These are phyloP conservation scores for Bremia lactucae DNA, from an alignment of 352 stramenopile genomes.

Conservation along the genomic window DNA sequence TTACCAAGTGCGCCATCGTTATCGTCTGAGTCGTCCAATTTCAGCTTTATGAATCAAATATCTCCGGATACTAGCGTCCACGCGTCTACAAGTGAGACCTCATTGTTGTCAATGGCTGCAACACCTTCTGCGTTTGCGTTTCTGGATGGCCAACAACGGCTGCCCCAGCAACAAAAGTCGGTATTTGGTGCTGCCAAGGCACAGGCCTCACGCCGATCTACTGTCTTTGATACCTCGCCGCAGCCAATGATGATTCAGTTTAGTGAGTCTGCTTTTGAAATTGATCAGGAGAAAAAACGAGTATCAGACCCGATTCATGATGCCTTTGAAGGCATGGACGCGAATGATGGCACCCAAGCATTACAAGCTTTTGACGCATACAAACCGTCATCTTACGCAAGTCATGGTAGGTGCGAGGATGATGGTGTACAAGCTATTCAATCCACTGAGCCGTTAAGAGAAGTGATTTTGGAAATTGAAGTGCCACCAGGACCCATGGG, in stretches of 20 bases:
- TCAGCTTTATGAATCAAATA: conserved; percentile 25
- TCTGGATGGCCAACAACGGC: conserved; percentile 18
- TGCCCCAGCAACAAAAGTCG: conserved; percentile 7
- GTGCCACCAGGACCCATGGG: conserved; percentile 72
- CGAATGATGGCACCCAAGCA: conserved; percentile 29
- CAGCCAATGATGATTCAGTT: conserved; percentile 27
- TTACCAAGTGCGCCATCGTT: conserved; percentile 22
- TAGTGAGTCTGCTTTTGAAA: conserved; percentile 16
- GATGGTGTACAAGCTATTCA: conserved; percentile 11
- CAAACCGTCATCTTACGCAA: conserved; percentile 17
- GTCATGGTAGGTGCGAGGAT: conserved; percentile 2
- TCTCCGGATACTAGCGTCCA: conserved; percentile 4
- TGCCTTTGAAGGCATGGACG: conserved; percentile 62
- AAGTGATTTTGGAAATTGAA: conserved; percentile 78
- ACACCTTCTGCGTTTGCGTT: conserved; percentile 43
- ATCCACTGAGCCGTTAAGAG: conserved; percentile 41
- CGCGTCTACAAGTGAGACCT: conserved; percentile 14
- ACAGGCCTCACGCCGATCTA: conserved; percentile 18
- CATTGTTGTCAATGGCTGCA: conserved; percentile 10
- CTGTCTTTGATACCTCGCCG: conserved; percentile 52
- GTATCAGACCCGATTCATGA: conserved; percentile 64
- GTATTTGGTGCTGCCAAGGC: conserved; percentile 2
- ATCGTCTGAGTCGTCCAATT: conserved; percentile 22
- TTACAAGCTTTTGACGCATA: conserved; percentile 29
- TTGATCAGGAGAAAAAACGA: conserved; percentile 20